Evolutionary conservation across 2,329 filamentous ascomycete species (phyloP), one percentile per base, ranked within the genome.

Genomic region (Microdochium trichocladiopsis): DNA sequence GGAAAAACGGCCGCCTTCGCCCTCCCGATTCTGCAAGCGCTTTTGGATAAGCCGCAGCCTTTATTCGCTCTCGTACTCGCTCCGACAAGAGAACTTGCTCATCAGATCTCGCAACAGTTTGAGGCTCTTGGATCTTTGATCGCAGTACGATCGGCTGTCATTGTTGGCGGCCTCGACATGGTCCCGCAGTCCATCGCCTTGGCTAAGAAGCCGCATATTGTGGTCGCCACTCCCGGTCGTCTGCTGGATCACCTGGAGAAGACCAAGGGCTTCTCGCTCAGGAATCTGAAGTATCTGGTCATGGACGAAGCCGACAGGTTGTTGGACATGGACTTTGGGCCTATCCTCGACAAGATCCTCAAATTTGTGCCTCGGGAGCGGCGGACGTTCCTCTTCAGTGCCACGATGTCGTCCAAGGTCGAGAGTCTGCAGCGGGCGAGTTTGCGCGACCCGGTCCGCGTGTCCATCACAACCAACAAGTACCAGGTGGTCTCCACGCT

Each of bases 1-100:
- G 94, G 94, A 71, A 99, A 97, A 75, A 97, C 94, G 0, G 93
- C 91, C 6, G 92, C 94, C 0, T 99, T 97, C 67, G 91, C 90
- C 0, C 76, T 99, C 2, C 94, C 94, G 1, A 95, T 99, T 37
- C 79, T 99, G 2, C 92, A 96, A 67, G 84, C 88, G 2, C 81
- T 99, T 1, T 87, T 97, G 72, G 88, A 94, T 52, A 90, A 91
- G 61, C 92, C 92, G 0, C 88, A 91, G 60, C 78, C 90, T 2
- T 75, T 95, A 48, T 96, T 94, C 63, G 88, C 87, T n/a, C 83
- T 97, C 48, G 83, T 97, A 22, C 78, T 99, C 21, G 92, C 94
- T 1, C 94, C 94, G 0, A 99, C 94, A 4, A 86, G 94, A 66
- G 94, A 99, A 74, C 70, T 99, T 52, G 94, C 94, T 2, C 88